A percentile compares a stretch with the other conserved stretches of the same genome.
These are phyloP conservation scores for Stygiomarasmius scandens DNA, from an alignment of 1,284 basidiomycete genomes.

Conservation along the genomic window DNA sequence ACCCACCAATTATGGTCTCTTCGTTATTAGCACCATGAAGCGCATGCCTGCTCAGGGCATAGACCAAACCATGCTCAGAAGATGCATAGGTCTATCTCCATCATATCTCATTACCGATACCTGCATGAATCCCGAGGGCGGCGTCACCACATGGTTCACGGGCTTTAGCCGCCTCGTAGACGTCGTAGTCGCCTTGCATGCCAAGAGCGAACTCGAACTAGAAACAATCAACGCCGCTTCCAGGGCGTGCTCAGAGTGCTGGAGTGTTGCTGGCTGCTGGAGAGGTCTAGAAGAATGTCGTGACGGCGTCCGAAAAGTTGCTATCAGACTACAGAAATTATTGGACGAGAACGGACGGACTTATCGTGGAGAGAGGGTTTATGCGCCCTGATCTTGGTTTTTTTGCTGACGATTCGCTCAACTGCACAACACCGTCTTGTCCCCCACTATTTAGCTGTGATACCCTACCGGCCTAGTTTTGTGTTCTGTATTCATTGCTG, in stretches of 20 bases:
- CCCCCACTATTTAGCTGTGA: conserved; percentile 2
- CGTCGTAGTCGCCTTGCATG: conserved; percentile 67
- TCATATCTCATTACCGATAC: conserved; percentile 76
- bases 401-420: conserved; percentile 4
- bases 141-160: conserved; percentile 60
- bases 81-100: conserved; percentile 67
- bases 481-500: conserved; percentile 15
- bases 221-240: conserved; percentile 73
- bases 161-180: conserved; percentile 73
- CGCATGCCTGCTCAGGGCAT: conserved; percentile 51
- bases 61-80: conserved; percentile 65
- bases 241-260: conserved; percentile 80
- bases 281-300: conserved; percentile 62
- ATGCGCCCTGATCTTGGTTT: conserved; percentile 48
- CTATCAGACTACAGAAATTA: conserved; percentile 61
- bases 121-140: conserved; percentile 59
- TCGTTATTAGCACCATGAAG: conserved; percentile 57
- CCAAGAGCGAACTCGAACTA: conserved; percentile 62
- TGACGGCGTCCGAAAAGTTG: conserved; percentile 60
- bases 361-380: conserved; percentile 64
- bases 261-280: conserved; percentile 72
- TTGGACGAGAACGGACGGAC: conserved; percentile 69
- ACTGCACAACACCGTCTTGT: no score
- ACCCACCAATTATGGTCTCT: conserved; percentile 60
- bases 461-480: conserved; percentile 3